phyloP scores from a whole-genome alignment of 140 eudicot genomes.

The Cichorium intybus region DNA sequence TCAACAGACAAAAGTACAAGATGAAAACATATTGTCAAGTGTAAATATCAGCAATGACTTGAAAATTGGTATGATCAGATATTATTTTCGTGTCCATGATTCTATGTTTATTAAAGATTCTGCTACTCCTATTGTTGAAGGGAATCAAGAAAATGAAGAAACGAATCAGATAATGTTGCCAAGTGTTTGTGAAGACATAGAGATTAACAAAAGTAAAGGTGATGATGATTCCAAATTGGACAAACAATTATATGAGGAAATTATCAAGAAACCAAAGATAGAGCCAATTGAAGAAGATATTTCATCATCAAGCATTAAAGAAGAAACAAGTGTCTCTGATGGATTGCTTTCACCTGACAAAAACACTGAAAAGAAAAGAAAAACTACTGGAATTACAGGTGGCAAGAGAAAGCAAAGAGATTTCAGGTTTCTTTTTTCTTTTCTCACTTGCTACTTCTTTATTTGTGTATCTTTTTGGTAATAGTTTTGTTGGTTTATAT shows the following conservation, averaged over 20 bases:
- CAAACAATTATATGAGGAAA: slow-evolving; percentile 18
- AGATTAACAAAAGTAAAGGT: slow-evolving; percentile 18
- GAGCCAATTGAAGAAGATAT: slow-evolving; percentile 39
- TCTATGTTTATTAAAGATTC: slow-evolving; percentile 16
- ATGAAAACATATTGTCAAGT: slow-evolving; percentile 24
- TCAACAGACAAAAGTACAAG: slow-evolving; percentile 30
- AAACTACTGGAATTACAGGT: slow-evolving; percentile 32
- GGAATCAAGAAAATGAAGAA: slow-evolving; percentile 40
- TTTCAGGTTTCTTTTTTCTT: slow-evolving; percentile 48
- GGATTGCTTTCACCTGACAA: slow-evolving; percentile 45
- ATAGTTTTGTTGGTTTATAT: too few relatives aligned
- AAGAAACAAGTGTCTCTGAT: slow-evolving; percentile 24
- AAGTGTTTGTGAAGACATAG: slow-evolving; percentile 16
- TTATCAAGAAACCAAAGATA: slow-evolving; percentile 28
- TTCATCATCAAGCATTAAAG: slow-evolving; percentile 35
- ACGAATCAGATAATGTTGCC: slow-evolving; percentile 11
- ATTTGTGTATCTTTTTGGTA: neutral
- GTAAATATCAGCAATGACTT: slow-evolving; percentile 26
- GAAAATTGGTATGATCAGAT: slow-evolving; percentile 23
- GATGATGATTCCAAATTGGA: slow-evolving; percentile 26
- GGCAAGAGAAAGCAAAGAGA: slow-evolving; percentile 69
- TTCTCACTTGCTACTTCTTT: slow-evolving; percentile 7
- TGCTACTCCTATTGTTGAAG: slow-evolving; percentile 25
- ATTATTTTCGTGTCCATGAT: slow-evolving; percentile 15
- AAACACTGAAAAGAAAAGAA: slow-evolving; percentile 30